phyloP scores from a whole-genome alignment of 208 protist species.

The Crithidia sp. region DNA sequence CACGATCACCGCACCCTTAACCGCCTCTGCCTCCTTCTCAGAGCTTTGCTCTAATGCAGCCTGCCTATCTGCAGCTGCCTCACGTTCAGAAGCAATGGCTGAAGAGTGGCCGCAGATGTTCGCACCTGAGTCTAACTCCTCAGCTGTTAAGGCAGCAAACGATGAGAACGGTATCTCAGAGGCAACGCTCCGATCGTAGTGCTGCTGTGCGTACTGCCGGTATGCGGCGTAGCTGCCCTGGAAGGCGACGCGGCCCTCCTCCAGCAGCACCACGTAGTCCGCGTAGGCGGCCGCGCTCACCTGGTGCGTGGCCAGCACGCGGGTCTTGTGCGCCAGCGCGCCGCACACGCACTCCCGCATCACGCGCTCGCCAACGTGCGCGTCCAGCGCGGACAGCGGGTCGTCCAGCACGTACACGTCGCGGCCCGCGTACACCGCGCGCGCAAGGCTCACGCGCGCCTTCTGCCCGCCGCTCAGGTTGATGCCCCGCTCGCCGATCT shows the following conservation, averaged over 20 bases:
- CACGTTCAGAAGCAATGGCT: not conserved
- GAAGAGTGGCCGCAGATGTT: not conserved
- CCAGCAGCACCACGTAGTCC: slow-evolving; percentile 87
- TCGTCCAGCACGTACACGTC: slow-evolving; percentile 93
- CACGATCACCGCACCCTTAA: not conserved
- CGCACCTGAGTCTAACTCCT: slow-evolving; percentile 9
- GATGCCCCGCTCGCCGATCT: slow-evolving; percentile 84
- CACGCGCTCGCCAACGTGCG: slow-evolving; percentile 69
- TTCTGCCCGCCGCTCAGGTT: slow-evolving; percentile 87
- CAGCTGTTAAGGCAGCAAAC: slow-evolving; percentile 2
- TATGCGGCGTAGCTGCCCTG: slow-evolving; percentile 37
- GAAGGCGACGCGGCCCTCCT: slow-evolving; percentile 54
- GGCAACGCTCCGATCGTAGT: slow-evolving; percentile 36
- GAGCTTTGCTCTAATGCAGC: not conserved
- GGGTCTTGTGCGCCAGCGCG: slow-evolving; percentile 74
- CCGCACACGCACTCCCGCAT: slow-evolving; percentile 62
- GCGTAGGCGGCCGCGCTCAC: slow-evolving; percentile 77
- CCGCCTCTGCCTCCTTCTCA: not conserved
- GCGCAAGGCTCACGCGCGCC: slow-evolving; percentile 73
- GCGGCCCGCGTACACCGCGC: slow-evolving; percentile 78
- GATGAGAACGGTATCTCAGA: slow-evolving; percentile 3
- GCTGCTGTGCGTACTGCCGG: slow-evolving; percentile 50
- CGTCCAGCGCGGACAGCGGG: slow-evolving; percentile 93
- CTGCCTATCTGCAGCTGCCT: not conserved
- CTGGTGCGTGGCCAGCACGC: slow-evolving; percentile 94